Conservation (phyloP, 805 yeast species). For the Spathaspora girioi region DNA sequence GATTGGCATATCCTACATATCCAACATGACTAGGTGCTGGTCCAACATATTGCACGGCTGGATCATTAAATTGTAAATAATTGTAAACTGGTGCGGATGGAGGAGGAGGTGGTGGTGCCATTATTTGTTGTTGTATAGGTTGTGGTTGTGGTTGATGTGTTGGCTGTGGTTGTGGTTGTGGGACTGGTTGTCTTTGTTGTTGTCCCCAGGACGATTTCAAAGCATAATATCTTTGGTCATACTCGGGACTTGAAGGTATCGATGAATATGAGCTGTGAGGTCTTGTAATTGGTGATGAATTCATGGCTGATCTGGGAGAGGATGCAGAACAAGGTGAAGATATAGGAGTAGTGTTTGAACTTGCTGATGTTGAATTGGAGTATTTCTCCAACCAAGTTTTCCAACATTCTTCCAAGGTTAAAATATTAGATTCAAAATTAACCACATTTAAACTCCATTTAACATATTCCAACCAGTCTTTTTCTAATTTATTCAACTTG, state of each 20-base stretch:
- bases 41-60: slow-evolving; percentile 1
- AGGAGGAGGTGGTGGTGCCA: slow-evolving; percentile 3
- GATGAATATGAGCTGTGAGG: not conserved
- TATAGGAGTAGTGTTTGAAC: not conserved
- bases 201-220: not conserved
- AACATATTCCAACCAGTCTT: slow-evolving; percentile 59
- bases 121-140: not conserved
- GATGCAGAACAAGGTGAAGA: not conserved
- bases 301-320: not conserved
- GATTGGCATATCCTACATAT: slow-evolving; percentile 35
- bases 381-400: slow-evolving; percentile 38
- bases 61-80: slow-evolving; percentile 1
- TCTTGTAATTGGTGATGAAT: not conserved
- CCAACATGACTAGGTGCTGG: slow-evolving; percentile 5
- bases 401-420: slow-evolving; percentile 44
- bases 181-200: not conserved
- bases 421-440: slow-evolving; percentile 33
- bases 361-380: not conserved
- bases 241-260: not conserved
- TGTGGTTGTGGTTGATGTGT: not conserved
- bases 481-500: slow-evolving; percentile 64
- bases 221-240: not conserved
- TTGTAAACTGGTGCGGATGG: not conserved
- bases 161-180: not conserved
- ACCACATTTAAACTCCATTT: slow-evolving; percentile 55